Conservation (phyloP, 306 rosid species). For the Sphenostylis stenocarpa region DNA sequence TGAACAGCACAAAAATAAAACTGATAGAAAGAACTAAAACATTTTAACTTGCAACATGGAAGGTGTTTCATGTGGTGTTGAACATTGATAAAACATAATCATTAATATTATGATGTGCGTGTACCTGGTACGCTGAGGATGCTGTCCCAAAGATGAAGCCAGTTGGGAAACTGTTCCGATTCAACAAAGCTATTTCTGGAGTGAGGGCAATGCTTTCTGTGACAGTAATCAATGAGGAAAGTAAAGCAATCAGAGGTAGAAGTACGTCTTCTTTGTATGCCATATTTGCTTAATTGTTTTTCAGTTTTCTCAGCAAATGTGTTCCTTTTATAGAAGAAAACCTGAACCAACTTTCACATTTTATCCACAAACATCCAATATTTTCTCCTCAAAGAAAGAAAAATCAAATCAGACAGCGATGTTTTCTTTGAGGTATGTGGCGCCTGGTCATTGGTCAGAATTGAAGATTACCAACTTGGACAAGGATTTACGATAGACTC, state of each 20-base stretch:
- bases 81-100: not conserved
- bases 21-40: not conserved
- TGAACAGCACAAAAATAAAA: not conserved
- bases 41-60: not conserved
- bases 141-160: slow-evolving; percentile 39
- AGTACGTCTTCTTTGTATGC: not conserved
- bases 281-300: not conserved
- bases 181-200: not conserved
- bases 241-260: not conserved
- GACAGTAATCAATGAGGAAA: not conserved
- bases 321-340: not conserved
- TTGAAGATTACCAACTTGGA: too few relatives aligned
- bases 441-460: too few relatives aligned
- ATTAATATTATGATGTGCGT: not conserved
- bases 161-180: slow-evolving; percentile 12
- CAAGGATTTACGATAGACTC: too few relatives aligned
- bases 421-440: not conserved
- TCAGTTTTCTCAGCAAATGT: not conserved
- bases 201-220: not conserved
- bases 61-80: not conserved
- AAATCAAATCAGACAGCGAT: not conserved
- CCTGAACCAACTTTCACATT: not conserved
- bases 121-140: slow-evolving; percentile 28
- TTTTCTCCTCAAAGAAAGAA: not conserved
- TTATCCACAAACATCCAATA: not conserved